These are phyloP conservation scores for Dryadomyces quercus-mongolicae DNA, from an alignment of 2,329 filamentous ascomycete species.

Conservation along the genomic window DNA sequence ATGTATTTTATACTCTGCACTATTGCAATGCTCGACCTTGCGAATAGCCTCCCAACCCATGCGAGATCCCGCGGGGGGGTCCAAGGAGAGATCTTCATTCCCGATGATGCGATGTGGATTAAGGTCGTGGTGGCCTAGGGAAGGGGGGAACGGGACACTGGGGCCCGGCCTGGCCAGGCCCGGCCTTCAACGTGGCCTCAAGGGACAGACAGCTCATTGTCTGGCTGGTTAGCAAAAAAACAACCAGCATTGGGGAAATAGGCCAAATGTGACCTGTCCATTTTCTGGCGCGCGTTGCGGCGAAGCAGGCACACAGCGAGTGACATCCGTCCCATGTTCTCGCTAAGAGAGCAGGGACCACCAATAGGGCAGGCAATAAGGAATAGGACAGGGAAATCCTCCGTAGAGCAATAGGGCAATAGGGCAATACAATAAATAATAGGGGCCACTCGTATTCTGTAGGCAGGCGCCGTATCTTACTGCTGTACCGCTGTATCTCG, in stretches of 20 bases:
- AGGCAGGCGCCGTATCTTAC: no score
- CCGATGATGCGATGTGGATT: background rate
- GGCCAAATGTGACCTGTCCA: background rate
- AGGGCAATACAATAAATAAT: no score
- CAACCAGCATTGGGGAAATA: background rate
- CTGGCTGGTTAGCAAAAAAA: background rate
- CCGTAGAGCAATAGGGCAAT: no score
- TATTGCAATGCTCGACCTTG: no score
- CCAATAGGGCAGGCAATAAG: no score
- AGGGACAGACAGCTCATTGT: background rate
- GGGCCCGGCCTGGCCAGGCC: no score
- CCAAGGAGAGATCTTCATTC: background rate
- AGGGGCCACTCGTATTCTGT: no score
- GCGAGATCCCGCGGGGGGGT: conserved; percentile 1
- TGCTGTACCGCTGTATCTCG: no score
- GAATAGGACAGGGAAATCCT: no score
- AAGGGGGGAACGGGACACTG: background rate
- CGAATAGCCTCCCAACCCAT: background rate
- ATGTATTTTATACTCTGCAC: no score
- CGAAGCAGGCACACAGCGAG: no score
- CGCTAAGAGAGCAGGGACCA: no score
- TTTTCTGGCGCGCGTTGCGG: background rate
- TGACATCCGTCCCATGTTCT: background rate
- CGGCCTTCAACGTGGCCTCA: background rate
- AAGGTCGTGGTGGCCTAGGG: background rate